Evolutionary conservation across 345 rosid genomes (phyloP).

Genomic region (Hypericum perforatum): DNA sequence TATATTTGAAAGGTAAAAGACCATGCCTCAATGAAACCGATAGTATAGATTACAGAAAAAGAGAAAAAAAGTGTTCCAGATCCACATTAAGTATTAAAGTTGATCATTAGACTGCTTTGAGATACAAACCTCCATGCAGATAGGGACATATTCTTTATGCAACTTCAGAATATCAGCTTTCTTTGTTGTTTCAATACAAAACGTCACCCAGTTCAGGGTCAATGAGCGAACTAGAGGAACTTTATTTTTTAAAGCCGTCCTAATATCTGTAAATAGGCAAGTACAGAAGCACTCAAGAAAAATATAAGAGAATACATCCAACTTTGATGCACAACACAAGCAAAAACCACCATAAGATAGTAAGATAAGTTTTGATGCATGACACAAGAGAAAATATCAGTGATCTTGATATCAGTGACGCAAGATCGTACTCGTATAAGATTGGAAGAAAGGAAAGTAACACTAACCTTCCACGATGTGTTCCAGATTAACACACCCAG

Average conservation of each 20-base stretch:
- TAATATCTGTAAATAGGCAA: conserved; percentile 59
- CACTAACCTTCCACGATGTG: conserved; percentile 91
- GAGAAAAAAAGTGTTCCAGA: no score
- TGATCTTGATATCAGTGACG: no score
- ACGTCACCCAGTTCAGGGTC: conserved; percentile 93
- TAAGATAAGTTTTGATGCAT: no score
- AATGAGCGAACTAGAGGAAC: conserved; percentile 98
- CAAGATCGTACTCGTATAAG: no score
- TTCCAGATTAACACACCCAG: conserved; percentile 82
- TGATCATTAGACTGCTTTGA: conserved; percentile 1
- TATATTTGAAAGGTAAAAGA: conserved; percentile 14
- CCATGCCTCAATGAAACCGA: no score
- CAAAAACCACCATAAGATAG: background rate
- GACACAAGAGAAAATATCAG: no score
- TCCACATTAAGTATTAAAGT: no score
- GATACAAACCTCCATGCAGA: conserved; percentile 90
- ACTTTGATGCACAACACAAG: background rate
- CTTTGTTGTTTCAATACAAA: conserved; percentile 88
- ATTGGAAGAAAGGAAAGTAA: background rate
- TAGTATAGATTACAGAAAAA: no score
- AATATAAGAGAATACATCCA: background rate
- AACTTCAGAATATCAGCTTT: conserved; percentile 82
- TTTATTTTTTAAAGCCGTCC: conserved; percentile 80
- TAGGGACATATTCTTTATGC: conserved; percentile 91
- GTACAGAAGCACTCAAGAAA: background rate